Evolutionary conservation across 2,329 filamentous ascomycete species (phyloP), one percentile per base, ranked within the genome.

Genomic region (Fusarium temperatum): DNA sequence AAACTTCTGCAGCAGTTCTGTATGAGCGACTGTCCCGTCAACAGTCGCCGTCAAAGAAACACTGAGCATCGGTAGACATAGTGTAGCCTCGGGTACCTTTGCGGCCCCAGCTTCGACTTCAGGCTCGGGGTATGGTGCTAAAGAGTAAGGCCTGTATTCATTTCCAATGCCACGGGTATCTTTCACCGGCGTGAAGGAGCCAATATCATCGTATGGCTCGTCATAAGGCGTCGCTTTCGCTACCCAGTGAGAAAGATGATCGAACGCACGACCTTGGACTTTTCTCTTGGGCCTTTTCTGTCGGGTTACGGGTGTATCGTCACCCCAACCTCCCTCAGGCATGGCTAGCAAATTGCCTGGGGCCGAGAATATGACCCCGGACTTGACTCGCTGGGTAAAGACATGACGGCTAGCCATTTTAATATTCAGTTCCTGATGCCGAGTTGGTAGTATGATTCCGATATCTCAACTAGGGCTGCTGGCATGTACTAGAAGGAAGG

Each of bases 341-440:
- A 42, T 24, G 12, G 26, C 5, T 0, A 30, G 2, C 1, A 56
- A 15, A 14, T 30, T n/a, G 0, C 24, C 53, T 0, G 58, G 58
- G 8, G 58, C 58, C 1, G 58, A 61, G 20, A 61, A 44, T 20
- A 61, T 24, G 2, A 61, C 30, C 0, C 58, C 58, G 0, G 58
- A 55, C 1, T 9, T 36, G 3, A 55, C 15, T 3, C 58, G 48
- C 4, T 35, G n/a, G 3, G 58, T 41, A 5, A 15, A 7, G 11
- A 55, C n/a, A 4, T 55, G 58, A 0, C 48, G 58, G 5, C 30
- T 61, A 1, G 13, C 24, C 38, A 55, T 55, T 10, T 53, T 36
- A 3, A 3, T 0, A 4, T n/a, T 6, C 3, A 7, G 0, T 17
- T 0, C 2, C 35, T 13, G 5, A 17, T 22, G 2, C 6, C 0